These are phyloP conservation scores for Panicum miliaceum DNA, from an alignment of 176 grass and related monocot species.

Conservation along the genomic window DNA sequence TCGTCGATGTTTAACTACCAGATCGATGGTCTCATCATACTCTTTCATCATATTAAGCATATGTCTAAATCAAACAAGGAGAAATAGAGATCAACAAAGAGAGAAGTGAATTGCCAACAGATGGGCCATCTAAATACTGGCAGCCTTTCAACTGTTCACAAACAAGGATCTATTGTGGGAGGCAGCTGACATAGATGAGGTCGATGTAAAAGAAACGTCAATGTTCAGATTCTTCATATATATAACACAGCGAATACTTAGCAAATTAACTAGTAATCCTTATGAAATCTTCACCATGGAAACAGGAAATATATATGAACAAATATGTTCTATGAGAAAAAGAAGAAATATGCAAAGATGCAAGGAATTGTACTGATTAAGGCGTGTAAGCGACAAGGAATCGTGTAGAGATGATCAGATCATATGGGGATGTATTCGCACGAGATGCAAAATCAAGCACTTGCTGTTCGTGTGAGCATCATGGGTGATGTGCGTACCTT, in stretches of 20 bases:
- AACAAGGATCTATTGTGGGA: neutral
- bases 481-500: conserved; percentile 55
- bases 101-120: neutral
- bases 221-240: neutral
- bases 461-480: neutral
- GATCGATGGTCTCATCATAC: neutral
- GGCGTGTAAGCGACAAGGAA: neutral
- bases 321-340: neutral
- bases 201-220: neutral
- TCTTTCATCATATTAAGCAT: neutral
- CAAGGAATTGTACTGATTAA: neutral
- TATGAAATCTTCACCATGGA: neutral
- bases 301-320: neutral
- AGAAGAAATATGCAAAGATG: too few species aligned
- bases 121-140: neutral
- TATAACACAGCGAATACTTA: neutral
- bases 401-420: neutral
- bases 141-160: neutral
- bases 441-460: neutral
- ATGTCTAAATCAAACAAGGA: neutral
- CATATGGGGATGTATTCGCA: neutral
- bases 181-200: neutral
- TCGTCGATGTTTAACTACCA: too few species aligned
- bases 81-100: neutral
- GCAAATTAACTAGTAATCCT: neutral